A percentile compares a stretch with the other conserved stretches of the same genome.
Conservation (phyloP, 371 early-diverging fungal species). For the Syncephalastrum monosporum region DNA sequence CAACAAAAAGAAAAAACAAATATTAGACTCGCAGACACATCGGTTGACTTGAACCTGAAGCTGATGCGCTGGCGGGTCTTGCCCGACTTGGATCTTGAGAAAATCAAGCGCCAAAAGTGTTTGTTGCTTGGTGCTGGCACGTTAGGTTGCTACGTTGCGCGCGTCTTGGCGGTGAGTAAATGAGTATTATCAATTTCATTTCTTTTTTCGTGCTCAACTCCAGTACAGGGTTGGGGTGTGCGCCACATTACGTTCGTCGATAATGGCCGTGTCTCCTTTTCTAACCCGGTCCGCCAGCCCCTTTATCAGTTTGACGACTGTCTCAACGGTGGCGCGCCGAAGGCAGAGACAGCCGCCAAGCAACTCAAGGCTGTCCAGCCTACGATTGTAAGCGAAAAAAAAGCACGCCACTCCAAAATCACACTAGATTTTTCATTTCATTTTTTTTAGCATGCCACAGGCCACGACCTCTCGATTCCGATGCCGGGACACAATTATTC, state of each 20-base stretch:
- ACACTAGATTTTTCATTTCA: not conserved
- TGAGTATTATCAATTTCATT: not conserved
- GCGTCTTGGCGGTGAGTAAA: conserved; percentile 62
- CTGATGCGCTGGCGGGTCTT: conserved; percentile 95
- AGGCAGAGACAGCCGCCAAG: conserved; percentile 86
- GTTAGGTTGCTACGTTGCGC: conserved; percentile 91
- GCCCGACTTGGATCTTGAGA: conserved; percentile 83
- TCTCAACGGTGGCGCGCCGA: conserved; percentile 78
- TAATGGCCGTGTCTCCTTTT: conserved; percentile 88
- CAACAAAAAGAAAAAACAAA: not conserved
- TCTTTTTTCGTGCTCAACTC: conserved; percentile 7
- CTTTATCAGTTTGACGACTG: conserved; percentile 88
- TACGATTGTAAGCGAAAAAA: conserved; percentile 53
- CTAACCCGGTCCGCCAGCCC: conserved; percentile 95
- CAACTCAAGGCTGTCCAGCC: conserved; percentile 77
- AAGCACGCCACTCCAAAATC: conserved; percentile 2
- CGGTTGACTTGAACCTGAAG: conserved; percentile 91
- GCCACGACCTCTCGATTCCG: conserved; percentile 76
- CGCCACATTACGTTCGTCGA: conserved; percentile 93
- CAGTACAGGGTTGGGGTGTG: conserved; percentile 88
- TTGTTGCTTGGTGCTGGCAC: conserved; percentile 95
- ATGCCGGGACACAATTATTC: conserved; percentile 91
- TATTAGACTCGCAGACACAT: conserved; percentile 75
- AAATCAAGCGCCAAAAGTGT: conserved; percentile 71
- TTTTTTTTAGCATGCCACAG: conserved; percentile 58